Base-by-base conservation (phyloP, 2,329 filamentous ascomycete species). In the Verticillium zaregamsianum region DNA sequence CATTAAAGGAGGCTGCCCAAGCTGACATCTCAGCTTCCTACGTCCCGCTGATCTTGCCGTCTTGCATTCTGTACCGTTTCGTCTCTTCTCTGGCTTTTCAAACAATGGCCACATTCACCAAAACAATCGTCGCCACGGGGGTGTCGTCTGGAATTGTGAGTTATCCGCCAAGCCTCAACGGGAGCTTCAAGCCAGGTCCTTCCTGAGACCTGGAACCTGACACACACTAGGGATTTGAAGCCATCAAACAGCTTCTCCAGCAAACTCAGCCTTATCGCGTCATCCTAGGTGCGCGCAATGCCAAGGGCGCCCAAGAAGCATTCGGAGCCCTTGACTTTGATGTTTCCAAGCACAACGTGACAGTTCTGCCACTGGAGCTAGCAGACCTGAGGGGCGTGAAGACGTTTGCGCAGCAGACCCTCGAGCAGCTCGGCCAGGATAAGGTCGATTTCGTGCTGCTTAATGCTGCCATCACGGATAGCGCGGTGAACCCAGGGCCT, bases 121-220 rank as follows among this genome's bases (percentile, higher is more conserved):
- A 82, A 69, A 83, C 80, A 5, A 69, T 84, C 49, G 74, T 84
- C 17, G 81, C 81, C 5, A 84, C 81, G 0, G 81, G 81, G 31
- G 75, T 75, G 56, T 79, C 80, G 9, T 83, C 80, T 3, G 81
- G 81, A 57, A 67, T 84, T 57, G 81, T 83, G 73, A 63, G 76
- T 35, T 33, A 6, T 52, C 45, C 9, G 3, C 11, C 5, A 14
- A 4, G 45, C 12, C 11, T 20, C 45, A 45, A 45, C 5, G 6
- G 5, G 11, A 14, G 45, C 45, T 5, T n/a, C 7, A 52, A 7
- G 45, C n/a, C 20, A 52, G 45, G 25, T 4, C 20, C 39, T 45
- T 17, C 39, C 9, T 17, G 39, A 45, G 17, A 23, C 45, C 9
- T 2, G 12, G 8, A 11, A 52, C 8, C 20, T 23, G 9, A 52